Evolutionary conservation across 371 early-diverging fungal genomes (phyloP).

Genomic region (Rhizopus sp.): DNA sequence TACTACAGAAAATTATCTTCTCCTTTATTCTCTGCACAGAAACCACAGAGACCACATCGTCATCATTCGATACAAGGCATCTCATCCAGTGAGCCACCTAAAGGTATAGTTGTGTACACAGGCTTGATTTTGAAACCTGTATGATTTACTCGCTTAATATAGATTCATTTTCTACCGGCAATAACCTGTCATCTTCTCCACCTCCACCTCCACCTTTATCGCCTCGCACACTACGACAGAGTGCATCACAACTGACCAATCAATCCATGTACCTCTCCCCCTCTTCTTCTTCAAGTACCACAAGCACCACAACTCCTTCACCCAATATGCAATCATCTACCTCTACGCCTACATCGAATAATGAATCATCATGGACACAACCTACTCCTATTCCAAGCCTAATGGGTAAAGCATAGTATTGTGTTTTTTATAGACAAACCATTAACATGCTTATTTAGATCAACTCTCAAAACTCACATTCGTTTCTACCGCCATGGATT

Average conservation of each 20-base stretch:
- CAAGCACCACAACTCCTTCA: slow-evolving; percentile 11
- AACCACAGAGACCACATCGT: slow-evolving; percentile 19
- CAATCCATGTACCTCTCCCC: slow-evolving; percentile 27
- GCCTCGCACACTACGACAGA: slow-evolving; percentile 9
- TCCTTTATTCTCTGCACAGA: neutral
- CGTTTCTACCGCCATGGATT: slow-evolving; percentile 28
- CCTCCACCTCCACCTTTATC: slow-evolving; percentile 25
- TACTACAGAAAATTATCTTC: slow-evolving; percentile 30
- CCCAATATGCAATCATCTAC: slow-evolving; percentile 22
- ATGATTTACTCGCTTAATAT: slow-evolving; percentile 15
- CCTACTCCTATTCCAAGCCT: slow-evolving; percentile 28
- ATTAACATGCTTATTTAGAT: neutral
- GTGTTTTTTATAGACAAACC: slow-evolving; percentile 8
- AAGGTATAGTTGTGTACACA: slow-evolving; percentile 1
- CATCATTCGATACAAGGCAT: slow-evolving; percentile 25
- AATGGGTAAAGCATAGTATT: slow-evolving; percentile 20
- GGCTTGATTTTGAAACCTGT: slow-evolving; percentile 1
- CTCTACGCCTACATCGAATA: slow-evolving; percentile 24
- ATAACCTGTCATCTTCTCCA: slow-evolving; percentile 2
- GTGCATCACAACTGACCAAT: slow-evolving; percentile 12
- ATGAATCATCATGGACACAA: slow-evolving; percentile 20
- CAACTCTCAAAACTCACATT: slow-evolving; percentile 37
- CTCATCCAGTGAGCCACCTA: slow-evolving; percentile 4
- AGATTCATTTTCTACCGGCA: slow-evolving; percentile 1
- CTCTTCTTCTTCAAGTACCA: slow-evolving; percentile 20